A percentile compares a stretch with the other conserved stretches of the same genome.
phyloP scores from a whole-genome alignment of 257 asterid species.

The Solanum commersonii region DNA sequence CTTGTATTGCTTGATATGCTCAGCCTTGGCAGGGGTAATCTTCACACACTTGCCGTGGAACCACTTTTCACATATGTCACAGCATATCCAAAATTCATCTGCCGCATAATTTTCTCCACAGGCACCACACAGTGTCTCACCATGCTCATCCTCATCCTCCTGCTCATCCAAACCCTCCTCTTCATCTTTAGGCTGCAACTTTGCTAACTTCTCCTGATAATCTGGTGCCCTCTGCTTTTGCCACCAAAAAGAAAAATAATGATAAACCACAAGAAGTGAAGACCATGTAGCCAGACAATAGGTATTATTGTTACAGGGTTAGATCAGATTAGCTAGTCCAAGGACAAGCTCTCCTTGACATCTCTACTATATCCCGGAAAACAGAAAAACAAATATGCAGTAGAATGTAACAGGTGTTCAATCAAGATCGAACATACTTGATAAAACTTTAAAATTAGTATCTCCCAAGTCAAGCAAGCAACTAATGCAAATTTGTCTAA shows the following conservation, averaged over 20 bases:
- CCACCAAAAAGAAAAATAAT: conserved; percentile 4
- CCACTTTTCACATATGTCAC: conserved; percentile 82
- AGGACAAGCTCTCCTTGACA: neutral
- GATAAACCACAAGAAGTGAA: neutral
- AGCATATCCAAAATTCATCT: conserved; percentile 78
- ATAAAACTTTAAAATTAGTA: neutral
- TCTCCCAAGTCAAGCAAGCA: neutral
- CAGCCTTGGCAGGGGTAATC: conserved; percentile 76
- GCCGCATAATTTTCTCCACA: conserved; percentile 56
- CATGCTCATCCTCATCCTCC: conserved; percentile 44
- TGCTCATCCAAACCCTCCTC: conserved; percentile 43
- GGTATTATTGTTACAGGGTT: neutral
- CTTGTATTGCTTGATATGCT: conserved; percentile 73
- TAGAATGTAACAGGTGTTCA: neutral
- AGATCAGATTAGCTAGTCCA: neutral
- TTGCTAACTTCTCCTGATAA: conserved; percentile 23
- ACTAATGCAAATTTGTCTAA: neutral
- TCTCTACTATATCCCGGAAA: neutral
- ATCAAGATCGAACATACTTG: neutral
- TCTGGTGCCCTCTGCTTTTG: conserved; percentile 28
- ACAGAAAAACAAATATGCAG: neutral
- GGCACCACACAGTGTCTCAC: conserved; percentile 61
- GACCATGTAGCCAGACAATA: neutral
- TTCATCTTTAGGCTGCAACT: conserved; percentile 37
- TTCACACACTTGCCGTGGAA: conserved; percentile 85